Evolutionary conservation across 2,329 filamentous ascomycete species (phyloP).

Genomic region (Chalaropsis ovoidea): DNA sequence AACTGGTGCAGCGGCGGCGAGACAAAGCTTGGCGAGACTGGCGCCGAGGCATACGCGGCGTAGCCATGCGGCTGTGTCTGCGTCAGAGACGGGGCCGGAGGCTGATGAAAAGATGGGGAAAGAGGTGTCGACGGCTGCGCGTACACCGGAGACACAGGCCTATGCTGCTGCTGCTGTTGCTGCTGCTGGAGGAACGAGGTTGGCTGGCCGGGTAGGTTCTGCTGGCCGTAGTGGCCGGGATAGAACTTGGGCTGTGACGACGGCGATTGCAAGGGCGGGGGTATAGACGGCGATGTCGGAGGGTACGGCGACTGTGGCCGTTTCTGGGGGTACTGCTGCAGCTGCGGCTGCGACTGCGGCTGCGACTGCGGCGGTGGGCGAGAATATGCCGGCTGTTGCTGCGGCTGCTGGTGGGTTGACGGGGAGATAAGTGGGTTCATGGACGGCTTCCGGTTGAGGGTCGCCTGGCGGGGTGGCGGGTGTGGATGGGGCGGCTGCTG

Average conservation of each 20-base stretch:
- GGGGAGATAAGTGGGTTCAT: constrained; percentile 13
- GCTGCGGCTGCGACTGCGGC: constrained; percentile 11
- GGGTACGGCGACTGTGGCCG: constrained; percentile 3
- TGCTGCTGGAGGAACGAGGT: constrained; percentile 2
- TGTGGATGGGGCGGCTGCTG: neutral
- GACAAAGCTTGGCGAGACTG: neutral
- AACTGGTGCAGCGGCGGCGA: neutral
- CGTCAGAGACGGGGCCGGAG: neutral
- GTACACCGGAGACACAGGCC: constrained; percentile 7
- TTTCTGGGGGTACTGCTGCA: constrained; percentile 16
- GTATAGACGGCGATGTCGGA: neutral
- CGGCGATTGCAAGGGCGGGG: neutral
- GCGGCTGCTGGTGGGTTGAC: constrained; percentile 7
- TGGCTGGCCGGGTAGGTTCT: constrained; percentile 10
- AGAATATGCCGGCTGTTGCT: constrained; percentile 10
- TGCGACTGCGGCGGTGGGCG: constrained; percentile 2
- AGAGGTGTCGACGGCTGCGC: neutral
- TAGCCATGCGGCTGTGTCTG: neutral
- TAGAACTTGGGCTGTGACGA: constrained; percentile 12
- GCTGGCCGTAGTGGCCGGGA: constrained; percentile 14
- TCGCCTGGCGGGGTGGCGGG: constrained; percentile 1
- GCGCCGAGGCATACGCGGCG: neutral
- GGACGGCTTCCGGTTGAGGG: constrained; percentile 9
- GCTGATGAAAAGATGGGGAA: neutral
- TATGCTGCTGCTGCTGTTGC: constrained; percentile 4